phyloP scores from a whole-genome alignment of 2,329 filamentous ascomycete species.

The Neofusicoccum ribis region DNA sequence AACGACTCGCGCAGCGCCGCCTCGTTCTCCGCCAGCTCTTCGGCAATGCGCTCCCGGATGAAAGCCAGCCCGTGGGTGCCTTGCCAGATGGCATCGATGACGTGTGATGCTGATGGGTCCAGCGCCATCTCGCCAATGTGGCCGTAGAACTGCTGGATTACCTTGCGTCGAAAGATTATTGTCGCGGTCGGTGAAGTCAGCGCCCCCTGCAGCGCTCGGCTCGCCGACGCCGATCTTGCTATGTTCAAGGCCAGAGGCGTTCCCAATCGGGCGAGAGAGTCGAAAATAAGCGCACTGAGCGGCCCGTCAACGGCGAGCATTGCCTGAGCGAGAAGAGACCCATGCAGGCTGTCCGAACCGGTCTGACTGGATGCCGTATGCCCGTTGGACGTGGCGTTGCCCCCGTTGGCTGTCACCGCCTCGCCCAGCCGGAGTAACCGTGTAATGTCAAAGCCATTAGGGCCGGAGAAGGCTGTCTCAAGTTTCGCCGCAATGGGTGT shows the following conservation, averaged over 20 bases:
- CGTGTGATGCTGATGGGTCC: slow-evolving; percentile 64
- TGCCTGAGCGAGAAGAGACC: slow-evolving; percentile 75
- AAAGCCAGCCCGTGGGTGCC: slow-evolving; percentile 65
- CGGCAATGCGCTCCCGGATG: slow-evolving; percentile 66
- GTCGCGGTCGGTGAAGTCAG: slow-evolving; percentile 57
- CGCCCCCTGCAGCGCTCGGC: slow-evolving; percentile 65
- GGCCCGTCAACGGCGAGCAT: slow-evolving; percentile 74
- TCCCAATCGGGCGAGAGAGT: slow-evolving; percentile 52
- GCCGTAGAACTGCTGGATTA: slow-evolving; percentile 64
- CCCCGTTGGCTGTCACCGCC: slow-evolving; percentile 41
- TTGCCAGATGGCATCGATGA: slow-evolving; percentile 66
- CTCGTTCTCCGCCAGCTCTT: slow-evolving; percentile 62
- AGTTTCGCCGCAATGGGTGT: slow-evolving; percentile 58
- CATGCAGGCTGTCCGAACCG: slow-evolving; percentile 67
- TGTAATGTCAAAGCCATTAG: slow-evolving; percentile 54
- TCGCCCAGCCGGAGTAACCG: slow-evolving; percentile 62
- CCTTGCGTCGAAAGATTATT: slow-evolving; percentile 60
- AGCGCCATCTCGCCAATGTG: slow-evolving; percentile 61
- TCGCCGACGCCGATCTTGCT: slow-evolving; percentile 60
- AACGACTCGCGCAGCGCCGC: slow-evolving; percentile 62
- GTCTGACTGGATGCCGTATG: slow-evolving; percentile 24
- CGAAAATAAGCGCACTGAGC: slow-evolving; percentile 70
- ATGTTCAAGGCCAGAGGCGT: slow-evolving; percentile 59
- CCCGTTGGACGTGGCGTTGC: slow-evolving; percentile 29
- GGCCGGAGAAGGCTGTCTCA: slow-evolving; percentile 56